Percentiles rank a stretch among this genome's conserved stretches.
These are phyloP conservation scores for Diutina siamensis DNA, from an alignment of 1,139 yeast species.

Conservation along the genomic window DNA sequence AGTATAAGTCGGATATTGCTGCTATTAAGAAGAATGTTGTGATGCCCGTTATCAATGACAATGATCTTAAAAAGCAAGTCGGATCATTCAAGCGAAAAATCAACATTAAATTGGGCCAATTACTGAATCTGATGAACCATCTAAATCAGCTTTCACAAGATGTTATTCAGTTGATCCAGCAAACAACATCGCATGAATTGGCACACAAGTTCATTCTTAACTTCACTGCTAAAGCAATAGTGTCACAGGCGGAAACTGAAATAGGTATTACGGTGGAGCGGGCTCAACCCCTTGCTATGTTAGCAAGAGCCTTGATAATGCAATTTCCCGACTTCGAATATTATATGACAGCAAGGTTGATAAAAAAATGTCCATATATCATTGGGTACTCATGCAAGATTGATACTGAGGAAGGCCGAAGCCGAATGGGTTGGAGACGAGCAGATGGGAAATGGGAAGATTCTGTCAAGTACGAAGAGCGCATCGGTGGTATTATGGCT, in stretches of 20 bases:
- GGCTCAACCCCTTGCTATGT: slow-evolving; percentile 62
- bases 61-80: slow-evolving; percentile 30
- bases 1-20: slow-evolving; percentile 43
- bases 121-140: slow-evolving; percentile 62
- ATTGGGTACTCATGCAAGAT: slow-evolving; percentile 69
- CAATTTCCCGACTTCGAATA: slow-evolving; percentile 57
- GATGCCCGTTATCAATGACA: slow-evolving; percentile 29
- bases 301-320: slow-evolving; percentile 45
- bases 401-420: slow-evolving; percentile 75
- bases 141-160: slow-evolving; percentile 40
- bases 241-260: slow-evolving; percentile 89
- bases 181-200: slow-evolving; percentile 20
- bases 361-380: slow-evolving; percentile 82
- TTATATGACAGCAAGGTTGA: slow-evolving; percentile 64
- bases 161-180: slow-evolving; percentile 34
- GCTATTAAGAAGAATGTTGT: slow-evolving; percentile 52
- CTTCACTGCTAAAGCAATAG: slow-evolving; percentile 71
- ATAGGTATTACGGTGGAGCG: slow-evolving; percentile 70
- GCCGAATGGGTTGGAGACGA: slow-evolving; percentile 81
- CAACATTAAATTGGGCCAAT: slow-evolving; percentile 85
- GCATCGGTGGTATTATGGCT: slow-evolving; percentile 77
- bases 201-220: slow-evolving; percentile 68
- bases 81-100: slow-evolving; percentile 51
- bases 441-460: slow-evolving; percentile 67
- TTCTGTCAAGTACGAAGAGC: slow-evolving; percentile 63